Evolutionary conservation across 1,139 yeast genomes (phyloP).

Genomic region (Yamadazyma pseudoaaseri): DNA sequence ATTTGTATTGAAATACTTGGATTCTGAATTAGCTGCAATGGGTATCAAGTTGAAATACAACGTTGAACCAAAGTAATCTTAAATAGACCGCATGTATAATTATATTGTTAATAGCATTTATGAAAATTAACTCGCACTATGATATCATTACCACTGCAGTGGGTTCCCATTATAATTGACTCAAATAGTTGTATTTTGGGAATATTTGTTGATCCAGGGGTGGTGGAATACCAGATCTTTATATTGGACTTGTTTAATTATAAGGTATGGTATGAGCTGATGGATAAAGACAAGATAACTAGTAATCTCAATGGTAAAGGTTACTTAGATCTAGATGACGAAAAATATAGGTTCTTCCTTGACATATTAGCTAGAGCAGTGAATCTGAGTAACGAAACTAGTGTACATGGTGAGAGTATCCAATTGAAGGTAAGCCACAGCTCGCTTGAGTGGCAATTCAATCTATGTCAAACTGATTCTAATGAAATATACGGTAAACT

Average conservation of each 20-base stretch:
- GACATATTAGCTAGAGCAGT: neutral
- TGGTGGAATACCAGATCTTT: constrained; percentile 5
- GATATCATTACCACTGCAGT: constrained; percentile 4
- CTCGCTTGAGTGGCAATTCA: constrained; percentile 23
- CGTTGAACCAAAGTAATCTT: constrained; percentile 51
- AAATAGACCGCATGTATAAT: constrained; percentile 8
- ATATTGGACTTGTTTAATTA: constrained; percentile 6
- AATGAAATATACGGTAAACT: constrained; percentile 6
- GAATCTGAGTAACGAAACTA: neutral
- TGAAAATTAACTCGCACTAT: constrained; percentile 2
- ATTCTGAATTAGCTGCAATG: constrained; percentile 96
- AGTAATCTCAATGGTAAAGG: constrained; percentile 21
- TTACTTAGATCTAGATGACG: constrained; percentile 21
- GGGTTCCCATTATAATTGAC: constrained; percentile 1
- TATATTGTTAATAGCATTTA: constrained; percentile 11
- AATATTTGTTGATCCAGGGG: constrained; percentile 1
- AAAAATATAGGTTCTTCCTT: constrained; percentile 12
- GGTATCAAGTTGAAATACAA: constrained; percentile 91
- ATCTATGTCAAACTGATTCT: constrained; percentile 11
- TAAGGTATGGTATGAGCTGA: constrained; percentile 15
- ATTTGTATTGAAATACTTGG: constrained; percentile 90
- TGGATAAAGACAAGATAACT: constrained; percentile 13
- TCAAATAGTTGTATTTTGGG: constrained; percentile 6
- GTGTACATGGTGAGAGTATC: neutral
- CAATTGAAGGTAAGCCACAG: neutral